Percentiles rank a stretch among this genome's conserved stretches.
phyloP scores from a whole-genome alignment of 2,329 filamentous ascomycete genomes.

The Paramyrothecium roridum region DNA sequence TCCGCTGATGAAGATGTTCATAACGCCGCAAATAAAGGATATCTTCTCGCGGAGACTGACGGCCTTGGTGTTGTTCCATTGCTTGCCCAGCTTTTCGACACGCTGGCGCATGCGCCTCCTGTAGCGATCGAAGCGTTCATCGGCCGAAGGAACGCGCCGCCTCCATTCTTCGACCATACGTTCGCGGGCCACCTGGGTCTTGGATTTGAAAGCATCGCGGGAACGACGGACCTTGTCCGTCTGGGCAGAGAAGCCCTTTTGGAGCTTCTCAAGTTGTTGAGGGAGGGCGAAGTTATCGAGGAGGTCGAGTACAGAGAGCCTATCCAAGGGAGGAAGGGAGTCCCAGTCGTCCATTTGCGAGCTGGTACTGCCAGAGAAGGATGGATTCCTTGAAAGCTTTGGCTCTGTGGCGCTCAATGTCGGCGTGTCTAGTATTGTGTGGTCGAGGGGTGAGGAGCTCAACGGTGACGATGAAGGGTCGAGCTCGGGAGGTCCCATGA shows the following conservation, averaged over 20 bases:
- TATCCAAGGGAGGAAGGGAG: slow-evolving; percentile 80
- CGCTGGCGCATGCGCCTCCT: slow-evolving; percentile 80
- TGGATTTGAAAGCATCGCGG: slow-evolving; percentile 73
- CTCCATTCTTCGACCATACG: slow-evolving; percentile 93
- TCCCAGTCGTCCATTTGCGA: slow-evolving; percentile 90
- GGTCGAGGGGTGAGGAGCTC: slow-evolving; percentile 39
- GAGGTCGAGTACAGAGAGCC: slow-evolving; percentile 86
- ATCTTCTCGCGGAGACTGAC: slow-evolving; percentile 91
- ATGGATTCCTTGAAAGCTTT: slow-evolving; percentile 69
- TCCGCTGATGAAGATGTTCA: slow-evolving; percentile 96
- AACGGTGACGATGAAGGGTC: slow-evolving; percentile 33
- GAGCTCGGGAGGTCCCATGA: slow-evolving; percentile 37
- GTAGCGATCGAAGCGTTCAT: slow-evolving; percentile 92
- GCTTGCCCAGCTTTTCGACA: slow-evolving; percentile 80
- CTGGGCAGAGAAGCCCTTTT: slow-evolving; percentile 77
- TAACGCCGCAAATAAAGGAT: slow-evolving; percentile 91
- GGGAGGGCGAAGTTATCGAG: slow-evolving; percentile 91
- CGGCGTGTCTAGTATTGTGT: slow-evolving; percentile 45
- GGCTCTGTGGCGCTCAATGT: slow-evolving; percentile 42
- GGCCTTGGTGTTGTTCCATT: slow-evolving; percentile 86
- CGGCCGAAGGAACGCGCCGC: slow-evolving; percentile 77
- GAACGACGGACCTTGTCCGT: slow-evolving; percentile 82
- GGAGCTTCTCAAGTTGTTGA: slow-evolving; percentile 86
- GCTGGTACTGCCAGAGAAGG: slow-evolving; percentile 75
- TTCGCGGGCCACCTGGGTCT: slow-evolving; percentile 75